Evolutionary conservation across 192 early-diverging fungal species (phyloP), one percentile per base, ranked within the genome.

Genomic region (Lobosporangium transversale): DNA sequence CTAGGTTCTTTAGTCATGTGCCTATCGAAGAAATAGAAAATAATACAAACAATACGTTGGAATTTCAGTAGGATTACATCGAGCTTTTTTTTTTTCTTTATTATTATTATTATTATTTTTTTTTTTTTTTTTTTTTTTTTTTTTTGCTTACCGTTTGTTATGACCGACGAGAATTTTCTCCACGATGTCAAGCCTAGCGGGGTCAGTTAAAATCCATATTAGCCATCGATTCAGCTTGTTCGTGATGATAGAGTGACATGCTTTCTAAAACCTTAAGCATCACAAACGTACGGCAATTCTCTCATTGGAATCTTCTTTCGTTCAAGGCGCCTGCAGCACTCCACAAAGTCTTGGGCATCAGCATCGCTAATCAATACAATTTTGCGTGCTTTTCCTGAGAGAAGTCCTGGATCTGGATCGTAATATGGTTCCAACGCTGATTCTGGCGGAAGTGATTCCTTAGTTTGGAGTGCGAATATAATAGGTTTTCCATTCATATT

Each of bases 321-420:
- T 15, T 21, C 36, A 20, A 74, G 21, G 23, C 30, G 44, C 24
- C 27, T 53, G 49, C 54, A 64, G 17, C 29, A 57, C 6, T 63
- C 47, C 29, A 45, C 44, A 43, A 71, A 37, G 24, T 47, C 37
- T 15, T 15, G 6, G 7, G 35, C n/a, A 23, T 53, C 30, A 4
- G 29, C 36, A 4, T 44, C 43, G 24, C 36, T 44, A 50, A 58
- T 29, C 1, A 74, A 42, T 18, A 36, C 14, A 30, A 74, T 47
- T 26, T 20, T 50, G 17, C 23, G 45, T 29, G 54, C 35, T 37
- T 58, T 65, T 15, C 40, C 35, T 3, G 56, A 59, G 21, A 9
- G 15, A n/a, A n/a, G n/a, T n/a, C n/a, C n/a, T 18, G 53, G 54
- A 20, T 45, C 17, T 35, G 69, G 69, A 30, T 71, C 69, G 14